Conservation (phyloP, 768 basidiomycete species). For the Crassisporium funariophilum region DNA sequence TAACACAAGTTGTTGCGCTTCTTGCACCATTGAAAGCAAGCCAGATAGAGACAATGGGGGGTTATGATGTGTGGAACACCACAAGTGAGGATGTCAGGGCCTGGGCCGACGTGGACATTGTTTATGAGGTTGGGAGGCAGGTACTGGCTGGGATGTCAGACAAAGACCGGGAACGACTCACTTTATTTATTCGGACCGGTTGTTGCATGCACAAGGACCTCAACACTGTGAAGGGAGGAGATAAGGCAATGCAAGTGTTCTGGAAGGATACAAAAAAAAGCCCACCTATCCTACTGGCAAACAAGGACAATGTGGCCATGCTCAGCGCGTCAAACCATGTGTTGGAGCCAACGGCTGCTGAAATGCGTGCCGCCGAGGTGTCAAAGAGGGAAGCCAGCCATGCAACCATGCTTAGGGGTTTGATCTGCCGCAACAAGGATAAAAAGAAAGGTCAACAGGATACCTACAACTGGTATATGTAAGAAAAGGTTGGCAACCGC, state of each 20-base stretch:
- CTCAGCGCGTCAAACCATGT: background rate
- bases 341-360: background rate
- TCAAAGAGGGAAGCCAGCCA: slow-evolving; percentile 19
- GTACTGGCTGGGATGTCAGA: slow-evolving; percentile 13
- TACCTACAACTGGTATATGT: slow-evolving; percentile 16
- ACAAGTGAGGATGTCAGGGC: slow-evolving; percentile 14
- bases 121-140: slow-evolving; percentile 14
- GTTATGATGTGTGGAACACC: slow-evolving; percentile 15
- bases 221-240: slow-evolving; percentile 25
- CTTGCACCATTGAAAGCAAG: slow-evolving; percentile 2
- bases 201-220: slow-evolving; percentile 35
- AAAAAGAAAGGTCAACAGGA: slow-evolving; percentile 24
- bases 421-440: slow-evolving; percentile 20
- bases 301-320: slow-evolving; percentile 24
- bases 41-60: slow-evolving; percentile 12
- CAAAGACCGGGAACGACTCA: slow-evolving; percentile 8
- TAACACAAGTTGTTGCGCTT: background rate
- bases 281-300: slow-evolving; percentile 19
- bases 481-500: background rate
- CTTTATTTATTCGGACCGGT: slow-evolving; percentile 27
- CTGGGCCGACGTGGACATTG: slow-evolving; percentile 1
- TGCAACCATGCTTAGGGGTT: slow-evolving; percentile 13
- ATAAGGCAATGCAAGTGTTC: slow-evolving; percentile 12
- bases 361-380: slow-evolving; percentile 1
- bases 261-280: slow-evolving; percentile 11